A percentile compares a stretch with the other conserved stretches of the same genome.
These are phyloP conservation scores for Coffea eugenioides DNA, from an alignment of 257 asterid genomes.

Conservation along the genomic window DNA sequence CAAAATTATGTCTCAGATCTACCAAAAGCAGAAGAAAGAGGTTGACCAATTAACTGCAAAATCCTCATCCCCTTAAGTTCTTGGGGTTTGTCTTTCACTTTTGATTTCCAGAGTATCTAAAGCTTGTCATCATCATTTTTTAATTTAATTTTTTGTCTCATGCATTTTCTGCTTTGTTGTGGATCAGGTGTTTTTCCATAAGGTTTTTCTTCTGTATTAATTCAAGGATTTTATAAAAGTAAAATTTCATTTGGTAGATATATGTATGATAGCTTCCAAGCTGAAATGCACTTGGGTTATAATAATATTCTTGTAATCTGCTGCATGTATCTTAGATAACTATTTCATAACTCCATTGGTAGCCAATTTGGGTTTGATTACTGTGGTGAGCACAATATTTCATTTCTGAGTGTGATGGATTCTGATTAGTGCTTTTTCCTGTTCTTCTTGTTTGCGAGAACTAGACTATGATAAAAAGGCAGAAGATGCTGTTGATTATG, in stretches of 20 bases:
- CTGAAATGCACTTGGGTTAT: not conserved
- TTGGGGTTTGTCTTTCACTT: not conserved
- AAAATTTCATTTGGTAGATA: not conserved
- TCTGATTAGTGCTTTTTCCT: slow-evolving; percentile 22
- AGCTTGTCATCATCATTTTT: too few relatives aligned
- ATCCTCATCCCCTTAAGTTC: not conserved
- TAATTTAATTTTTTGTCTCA: too few relatives aligned
- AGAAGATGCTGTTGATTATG: slow-evolving; percentile 96
- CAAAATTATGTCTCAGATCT: not conserved
- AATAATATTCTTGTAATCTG: not conserved
- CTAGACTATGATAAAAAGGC: slow-evolving; percentile 91
- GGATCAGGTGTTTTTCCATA: too few relatives aligned
- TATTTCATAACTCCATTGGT: not conserved
- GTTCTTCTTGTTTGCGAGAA: slow-evolving; percentile 13
- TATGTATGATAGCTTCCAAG: not conserved
- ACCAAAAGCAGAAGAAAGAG: too few relatives aligned
- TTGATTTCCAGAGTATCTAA: too few relatives aligned
- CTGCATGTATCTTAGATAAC: not conserved
- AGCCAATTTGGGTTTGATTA: not conserved
- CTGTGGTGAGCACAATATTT: not conserved
- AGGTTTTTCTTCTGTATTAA: too few relatives aligned
- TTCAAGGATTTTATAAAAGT: not conserved
- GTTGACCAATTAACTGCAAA: not conserved
- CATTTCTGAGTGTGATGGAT: slow-evolving; percentile 13
- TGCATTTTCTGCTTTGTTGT: too few relatives aligned